A percentile compares a stretch with the other conserved stretches of the same genome.
Conservation (phyloP, 2,329 filamentous ascomycete genomes). For the Ophiostoma quercus region DNA sequence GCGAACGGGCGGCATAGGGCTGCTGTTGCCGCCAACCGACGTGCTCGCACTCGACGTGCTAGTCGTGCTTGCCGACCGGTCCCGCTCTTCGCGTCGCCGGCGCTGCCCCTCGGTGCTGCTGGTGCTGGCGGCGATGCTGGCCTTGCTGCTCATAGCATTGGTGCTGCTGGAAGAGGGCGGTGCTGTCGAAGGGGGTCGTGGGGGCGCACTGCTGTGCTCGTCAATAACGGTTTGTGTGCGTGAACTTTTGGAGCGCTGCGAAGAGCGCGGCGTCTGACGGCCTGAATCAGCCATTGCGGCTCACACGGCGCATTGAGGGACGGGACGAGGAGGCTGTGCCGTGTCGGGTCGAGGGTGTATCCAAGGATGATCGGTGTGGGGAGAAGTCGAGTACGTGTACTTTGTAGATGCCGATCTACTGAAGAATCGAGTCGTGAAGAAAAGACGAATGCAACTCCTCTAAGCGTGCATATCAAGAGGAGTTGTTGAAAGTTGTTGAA, state of each 20-base stretch:
- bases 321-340: not conserved
- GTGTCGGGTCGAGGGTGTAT: not conserved
- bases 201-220: slow-evolving; percentile 1
- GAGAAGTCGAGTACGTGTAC: not conserved
- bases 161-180: not conserved
- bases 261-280: slow-evolving; percentile 36
- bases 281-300: slow-evolving; percentile 42
- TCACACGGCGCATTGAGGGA: slow-evolving; percentile 30
- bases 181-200: slow-evolving; percentile 17
- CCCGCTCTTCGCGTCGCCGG: slow-evolving; percentile 22
- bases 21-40: slow-evolving; percentile 33
- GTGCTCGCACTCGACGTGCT: slow-evolving; percentile 29
- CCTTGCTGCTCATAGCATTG: slow-evolving; percentile 23
- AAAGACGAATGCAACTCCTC: not conserved
- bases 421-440: not conserved
- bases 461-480: not conserved
- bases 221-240: slow-evolving; percentile 45
- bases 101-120: slow-evolving; percentile 27
- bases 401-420: slow-evolving; percentile 1
- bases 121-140: slow-evolving; percentile 30
- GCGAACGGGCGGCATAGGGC: slow-evolving; percentile 40
- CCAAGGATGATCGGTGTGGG: slow-evolving; percentile 1
- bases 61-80: slow-evolving; percentile 29
- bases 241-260: slow-evolving; percentile 42
- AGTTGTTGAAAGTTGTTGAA: not conserved